Conservation (phyloP, 768 basidiomycete species). For the Kwoniella sp. region DNA sequence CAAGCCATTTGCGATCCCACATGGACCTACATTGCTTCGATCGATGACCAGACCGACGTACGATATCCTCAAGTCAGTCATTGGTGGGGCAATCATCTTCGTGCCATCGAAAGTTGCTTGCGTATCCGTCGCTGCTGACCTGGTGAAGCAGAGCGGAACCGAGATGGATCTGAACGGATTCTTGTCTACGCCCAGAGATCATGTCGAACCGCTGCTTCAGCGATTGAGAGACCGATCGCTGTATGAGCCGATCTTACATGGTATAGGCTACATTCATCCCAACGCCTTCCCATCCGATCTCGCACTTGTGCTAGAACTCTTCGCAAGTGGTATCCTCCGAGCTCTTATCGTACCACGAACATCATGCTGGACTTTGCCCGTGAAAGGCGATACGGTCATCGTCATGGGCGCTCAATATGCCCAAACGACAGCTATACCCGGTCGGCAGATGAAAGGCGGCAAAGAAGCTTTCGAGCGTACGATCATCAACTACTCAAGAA, state of each 20-base stretch:
- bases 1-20: slow-evolving; percentile 79
- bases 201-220: slow-evolving; percentile 65
- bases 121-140: slow-evolving; percentile 70
- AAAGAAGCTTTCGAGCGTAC: slow-evolving; percentile 61
- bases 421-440: slow-evolving; percentile 55
- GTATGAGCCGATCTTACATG: slow-evolving; percentile 74
- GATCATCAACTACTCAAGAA: slow-evolving; percentile 74
- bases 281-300: slow-evolving; percentile 70
- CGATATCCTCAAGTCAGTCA: slow-evolving; percentile 63
- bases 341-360: slow-evolving; percentile 82
- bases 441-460: slow-evolving; percentile 1
- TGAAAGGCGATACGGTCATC: slow-evolving; percentile 76
- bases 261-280: slow-evolving; percentile 84
- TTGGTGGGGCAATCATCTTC: slow-evolving; percentile 68
- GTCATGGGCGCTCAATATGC: slow-evolving; percentile 89
- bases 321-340: slow-evolving; percentile 73
- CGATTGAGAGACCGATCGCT: slow-evolving; percentile 68
- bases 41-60: slow-evolving; percentile 90
- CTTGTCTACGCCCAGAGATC: slow-evolving; percentile 58
- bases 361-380: slow-evolving; percentile 84
- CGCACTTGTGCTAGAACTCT: slow-evolving; percentile 74
- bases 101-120: slow-evolving; percentile 84
- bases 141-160: slow-evolving; percentile 83
- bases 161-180: slow-evolving; percentile 62
- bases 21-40: slow-evolving; percentile 84